A percentile compares a stretch with the other conserved stretches of the same genome.
These are phyloP conservation scores for Graphium sp. DNA, from an alignment of 2,329 filamentous ascomycete species.

Conservation along the genomic window DNA sequence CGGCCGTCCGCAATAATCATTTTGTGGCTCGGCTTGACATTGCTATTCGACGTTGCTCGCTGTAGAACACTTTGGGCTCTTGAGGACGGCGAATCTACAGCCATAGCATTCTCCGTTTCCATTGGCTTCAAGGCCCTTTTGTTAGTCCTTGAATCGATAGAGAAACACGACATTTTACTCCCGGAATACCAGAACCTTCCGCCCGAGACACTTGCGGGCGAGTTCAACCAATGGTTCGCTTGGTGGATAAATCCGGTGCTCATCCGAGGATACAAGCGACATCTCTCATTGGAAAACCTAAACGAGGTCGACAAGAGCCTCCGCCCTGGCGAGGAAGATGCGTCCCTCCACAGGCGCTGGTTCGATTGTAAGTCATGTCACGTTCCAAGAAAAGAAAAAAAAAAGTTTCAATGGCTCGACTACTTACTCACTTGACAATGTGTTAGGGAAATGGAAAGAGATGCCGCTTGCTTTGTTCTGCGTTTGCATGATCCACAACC, in stretches of 20 bases:
- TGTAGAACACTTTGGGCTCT: constrained; percentile 23
- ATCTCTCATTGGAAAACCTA: constrained; percentile 15
- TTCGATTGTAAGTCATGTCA: too few relatives aligned
- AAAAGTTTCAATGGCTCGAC: too few relatives aligned
- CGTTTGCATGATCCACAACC: constrained; percentile 13
- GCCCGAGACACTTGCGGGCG: constrained; percentile 16
- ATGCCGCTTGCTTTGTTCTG: constrained; percentile 13
- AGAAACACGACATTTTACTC: constrained; percentile 18
- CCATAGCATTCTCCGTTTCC: constrained; percentile 15
- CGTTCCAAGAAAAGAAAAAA: too few relatives aligned
- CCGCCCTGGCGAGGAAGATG: constrained; percentile 6
- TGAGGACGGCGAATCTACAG: constrained; percentile 5
- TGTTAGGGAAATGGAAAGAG: too few relatives aligned
- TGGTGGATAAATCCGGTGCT: constrained; percentile 18
- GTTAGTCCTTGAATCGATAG: constrained; percentile 16
- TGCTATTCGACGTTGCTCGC: constrained; percentile 24
- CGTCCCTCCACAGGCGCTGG: neutral
- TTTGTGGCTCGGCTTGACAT: constrained; percentile 20
- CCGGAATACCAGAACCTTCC: constrained; percentile 21
- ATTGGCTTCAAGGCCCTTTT: constrained; percentile 18
- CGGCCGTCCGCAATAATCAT: constrained; percentile 24
- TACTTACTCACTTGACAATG: too few relatives aligned
- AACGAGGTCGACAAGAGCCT: constrained; percentile 14
- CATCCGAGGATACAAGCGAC: constrained; percentile 15
- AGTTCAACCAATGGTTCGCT: constrained; percentile 14